Evolutionary conservation across 129 eudicot species (phyloP), one percentile per base, ranked within the genome.

Genomic region (Artemisia tridentata): DNA sequence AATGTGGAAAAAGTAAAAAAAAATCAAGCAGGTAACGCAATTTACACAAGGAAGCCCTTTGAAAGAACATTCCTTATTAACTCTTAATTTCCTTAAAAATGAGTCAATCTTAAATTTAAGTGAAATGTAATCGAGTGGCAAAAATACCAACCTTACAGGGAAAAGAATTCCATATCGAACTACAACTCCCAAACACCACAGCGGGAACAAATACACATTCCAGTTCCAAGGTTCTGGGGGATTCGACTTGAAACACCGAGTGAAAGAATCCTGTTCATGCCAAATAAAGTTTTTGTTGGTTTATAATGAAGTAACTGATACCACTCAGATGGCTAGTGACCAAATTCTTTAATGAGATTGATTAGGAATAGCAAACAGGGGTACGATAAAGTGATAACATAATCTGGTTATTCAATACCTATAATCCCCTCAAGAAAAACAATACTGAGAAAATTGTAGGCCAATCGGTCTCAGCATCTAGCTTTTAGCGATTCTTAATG

Each of bases 151-250:
- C 98, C 98, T 90, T 72, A 72, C 66, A 3, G 98, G 98, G 67
- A 93, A 93, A 53, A 93, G 90, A 67, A 93, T 63, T 13, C 83
- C 87, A 81, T 87, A 89, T 89, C 98, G 81, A 29, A 93, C 87
- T 11, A 89, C 77, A 62, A 93, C 95, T 63, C 98, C 98, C 75
- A 87, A 77, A 57, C 98, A 93, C 98, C 98, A 93, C 78, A 93
- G 72, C 7, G 98, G 98, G 80, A 93, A 93, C 63, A 93, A 81
- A 76, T 93, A 93, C 18, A 93, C 63, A 66, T 93, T 93, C 98
- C 98, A 93, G 73, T 89, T 93, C 96, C 98, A 89, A 3, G 97
- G 96, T 78, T 93, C 97, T 50, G 97, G 96, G 68, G 97, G 88
- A 85, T 78, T 89, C 5, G 96, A 93, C 85, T 89, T 93, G 85